Evolutionary conservation across 768 basidiomycete genomes (phyloP), one percentile per base, ranked within the genome.

Genomic region (Psilocybe tampanensis): DNA sequence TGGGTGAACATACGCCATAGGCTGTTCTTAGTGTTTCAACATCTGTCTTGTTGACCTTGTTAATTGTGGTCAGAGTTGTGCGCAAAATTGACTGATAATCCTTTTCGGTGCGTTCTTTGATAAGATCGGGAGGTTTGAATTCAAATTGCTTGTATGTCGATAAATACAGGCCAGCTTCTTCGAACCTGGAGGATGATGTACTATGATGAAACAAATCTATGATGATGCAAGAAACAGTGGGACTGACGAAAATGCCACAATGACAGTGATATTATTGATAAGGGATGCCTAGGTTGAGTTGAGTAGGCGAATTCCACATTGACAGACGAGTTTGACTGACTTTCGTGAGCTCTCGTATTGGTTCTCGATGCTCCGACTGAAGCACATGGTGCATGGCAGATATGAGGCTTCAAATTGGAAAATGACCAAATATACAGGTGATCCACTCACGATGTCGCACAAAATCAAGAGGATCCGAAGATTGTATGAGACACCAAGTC

Each of bases 21-120:
- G 93, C 89, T 2, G 89, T 88, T 19, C 92, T 84, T 41, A 99
- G 77, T 3, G 96, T 98, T 72, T 93, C 87, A 1, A 95, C 94
- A 65, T 99, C 97, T 3, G 96, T 98, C 78, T 96, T 97, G 74
- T 98, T 98, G 60, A 99, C 93, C 63, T 92, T 94, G 67, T 84
- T 89, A 65, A 98, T 92, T 61, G 85, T 86, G 1, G 96, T 98
- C 23, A 99, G 78, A 1, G 92, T 83, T 18, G 85, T 84, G 54
- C 90, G 90, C 13, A 98, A 71, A 65, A 94, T 81, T 8, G 94
- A 86, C 60, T 81, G 74, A 66, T 97, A 94, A 64, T 93, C 90
- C 62, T 95, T 93, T 70, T 97, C 94, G 24, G 92, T 79, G 43
- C 94, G 89, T 69, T 98, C 97, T 70, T 95, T 96, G 76, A 99